A percentile compares a stretch with the other conserved stretches of the same genome.
These are phyloP conservation scores for Chrysosphaeria jannelii DNA, from an alignment of 2,329 filamentous ascomycete genomes.

Conservation along the genomic window DNA sequence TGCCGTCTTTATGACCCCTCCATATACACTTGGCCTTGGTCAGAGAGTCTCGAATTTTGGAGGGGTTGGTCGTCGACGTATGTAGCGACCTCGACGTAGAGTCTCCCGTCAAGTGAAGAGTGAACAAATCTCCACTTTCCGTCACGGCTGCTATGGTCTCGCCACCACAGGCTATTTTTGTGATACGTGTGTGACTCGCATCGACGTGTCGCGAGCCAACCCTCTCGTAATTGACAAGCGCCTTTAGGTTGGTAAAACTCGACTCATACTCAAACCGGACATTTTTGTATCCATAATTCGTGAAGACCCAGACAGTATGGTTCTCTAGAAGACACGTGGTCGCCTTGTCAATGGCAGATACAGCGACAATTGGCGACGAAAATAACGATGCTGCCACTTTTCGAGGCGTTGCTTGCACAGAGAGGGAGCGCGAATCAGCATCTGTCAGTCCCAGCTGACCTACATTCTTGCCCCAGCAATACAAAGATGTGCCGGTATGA, in stretches of 20 bases:
- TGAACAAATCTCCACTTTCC: conserved; percentile 62
- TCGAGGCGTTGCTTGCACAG: conserved; percentile 52
- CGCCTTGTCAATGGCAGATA: conserved; percentile 70
- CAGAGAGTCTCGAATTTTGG: conserved; percentile 62
- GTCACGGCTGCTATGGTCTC: conserved; percentile 81
- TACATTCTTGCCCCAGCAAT: conserved; percentile 84
- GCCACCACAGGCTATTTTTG: conserved; percentile 53
- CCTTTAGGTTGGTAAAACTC: conserved; percentile 26
- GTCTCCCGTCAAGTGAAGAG: conserved; percentile 39
- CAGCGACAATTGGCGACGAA: conserved; percentile 38
- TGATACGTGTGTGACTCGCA: conserved; percentile 29
- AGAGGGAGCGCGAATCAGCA: conserved; percentile 72
- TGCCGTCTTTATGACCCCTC: conserved; percentile 67
- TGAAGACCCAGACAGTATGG: conserved; percentile 75
- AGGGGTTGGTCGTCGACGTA: conserved; percentile 75
- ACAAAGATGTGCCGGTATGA: conserved; percentile 52
- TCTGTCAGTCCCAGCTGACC: conserved; percentile 86
- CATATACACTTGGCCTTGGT: conserved; percentile 58
- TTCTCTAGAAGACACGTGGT: conserved; percentile 66
- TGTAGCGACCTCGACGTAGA: neutral
- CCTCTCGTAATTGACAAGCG: conserved; percentile 28
- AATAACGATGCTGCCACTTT: conserved; percentile 72
- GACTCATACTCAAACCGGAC: conserved; percentile 52
- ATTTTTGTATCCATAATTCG: conserved; percentile 85
- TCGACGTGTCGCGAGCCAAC: conserved; percentile 36